Base-by-base conservation (phyloP, 768 basidiomycete genomes). In the Leccinellum rugosiceps region DNA sequence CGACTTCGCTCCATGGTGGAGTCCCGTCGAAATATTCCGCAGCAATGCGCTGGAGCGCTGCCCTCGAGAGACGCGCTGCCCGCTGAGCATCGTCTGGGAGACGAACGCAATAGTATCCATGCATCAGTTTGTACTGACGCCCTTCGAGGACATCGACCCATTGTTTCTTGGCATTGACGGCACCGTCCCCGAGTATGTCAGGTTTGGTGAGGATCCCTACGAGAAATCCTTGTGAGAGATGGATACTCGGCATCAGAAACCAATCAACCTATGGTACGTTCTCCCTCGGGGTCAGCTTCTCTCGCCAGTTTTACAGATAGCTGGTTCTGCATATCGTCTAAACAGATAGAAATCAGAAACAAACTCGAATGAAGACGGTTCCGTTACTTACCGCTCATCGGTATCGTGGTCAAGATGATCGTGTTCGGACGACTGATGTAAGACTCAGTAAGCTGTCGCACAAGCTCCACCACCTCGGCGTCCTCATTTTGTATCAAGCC, bases 151-250 rank as follows among this genome's bases (percentile, higher is more conserved):
- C 73, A 1, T 77, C 73, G n/a, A 75, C 70, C 85, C 87, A 88
- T 28, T 35, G 45, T 31, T 73, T 47, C 15, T 72, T 78, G 46
- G 75, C 46, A 43, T 77, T 73, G 4, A 66, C 76, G 3, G 78
- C 73, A 10, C 83, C 84, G 0, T 60, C 44, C 1, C 71, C 65
- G 1, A 90, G 68, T 4, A 68, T 75, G 60, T 91, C 89, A 0
- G 86, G 83, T 61, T 90, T 90, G 0, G 88, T 90, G 10, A 89
- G 75, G 1, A 90, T 80, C 6, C 84, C 87, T 89, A 59, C 1
- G 8, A 26, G 5, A 26, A 21, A 45, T 3, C 7, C 23, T 9
- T 32, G 19, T 58, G 6, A 63, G 41, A 38, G 0, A 15, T 13
- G 15, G 9, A 15, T 8, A 6, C 8, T 35, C 34, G 32, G 6